Evolutionary conservation across 2,329 filamentous ascomycete genomes (phyloP), one percentile per base, ranked within the genome.

Genomic region (Sclerotinia borealis): DNA sequence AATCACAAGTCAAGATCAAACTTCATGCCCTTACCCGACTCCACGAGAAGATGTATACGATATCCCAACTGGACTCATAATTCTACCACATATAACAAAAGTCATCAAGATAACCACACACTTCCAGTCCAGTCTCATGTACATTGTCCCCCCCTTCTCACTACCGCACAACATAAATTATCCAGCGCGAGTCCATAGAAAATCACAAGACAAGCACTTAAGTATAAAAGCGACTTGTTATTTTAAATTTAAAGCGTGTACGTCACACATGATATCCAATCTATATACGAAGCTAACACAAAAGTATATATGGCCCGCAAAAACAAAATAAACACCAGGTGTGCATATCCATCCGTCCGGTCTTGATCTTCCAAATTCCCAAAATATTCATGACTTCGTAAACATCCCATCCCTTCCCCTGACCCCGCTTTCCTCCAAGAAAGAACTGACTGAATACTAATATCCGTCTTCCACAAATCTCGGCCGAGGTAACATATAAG

Each of bases 401-500:
- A 58, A 55, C 17, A 19, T 19, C 13, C 27, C 54, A 9, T 34
- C 29, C 25, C 22, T 3, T 9, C 7, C 27, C 22, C 27, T 36
- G n/a, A 36, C 19, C 49, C 29, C 29, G 6, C 29, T 4, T 4
- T 13, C n/a, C 48, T 34, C 10, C 19, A 15, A 19, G 5, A 34
- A 25, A 13, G 6, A 6, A 6, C 19, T 22, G n/a, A 22, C 27
- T 19, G 39, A 45, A 25, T 25, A 22, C 39, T 56, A 55, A 39
- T 62, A 62, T 17, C 36, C 41, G 9, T 48, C 50, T 6, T 56
- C 50, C 31, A 56, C 31, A 62, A 62, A 62, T 17, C 59, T 56
- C 10, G 59, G 31, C 22, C n/a, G 50, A 25, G 59, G 10, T 10
- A 62, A 37, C 37, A 66, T 51, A 58, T 66, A 68, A 2, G 54